phyloP scores from a whole-genome alignment of 2,329 filamentous ascomycete species.

The Pseudogymnoascus sp. region DNA sequence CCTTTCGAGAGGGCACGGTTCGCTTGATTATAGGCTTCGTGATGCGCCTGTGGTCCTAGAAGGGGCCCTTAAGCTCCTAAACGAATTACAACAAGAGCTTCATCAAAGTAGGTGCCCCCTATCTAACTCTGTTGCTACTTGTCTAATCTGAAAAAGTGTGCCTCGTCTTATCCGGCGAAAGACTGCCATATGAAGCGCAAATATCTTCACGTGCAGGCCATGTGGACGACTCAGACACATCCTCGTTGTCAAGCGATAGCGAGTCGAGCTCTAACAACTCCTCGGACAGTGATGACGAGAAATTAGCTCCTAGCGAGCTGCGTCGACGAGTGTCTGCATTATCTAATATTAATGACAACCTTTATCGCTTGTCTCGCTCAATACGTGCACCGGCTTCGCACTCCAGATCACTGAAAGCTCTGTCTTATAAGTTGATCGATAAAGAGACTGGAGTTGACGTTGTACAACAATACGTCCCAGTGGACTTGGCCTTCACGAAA shows the following conservation, averaged over 20 bases:
- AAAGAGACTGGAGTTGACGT: not conserved
- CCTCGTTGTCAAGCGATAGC: constrained; percentile 1
- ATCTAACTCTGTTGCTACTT: not conserved
- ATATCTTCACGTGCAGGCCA: not conserved
- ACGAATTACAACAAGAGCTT: not conserved
- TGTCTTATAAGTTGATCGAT: not conserved
- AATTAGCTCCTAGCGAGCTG: not conserved
- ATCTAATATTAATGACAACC: constrained; percentile 3
- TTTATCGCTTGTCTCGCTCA: constrained; percentile 1
- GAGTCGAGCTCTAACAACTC: not conserved
- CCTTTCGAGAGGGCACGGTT: constrained; percentile 8
- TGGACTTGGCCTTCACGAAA: not conserved
- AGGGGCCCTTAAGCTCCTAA: constrained; percentile 1
- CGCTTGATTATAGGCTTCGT: constrained; percentile 9
- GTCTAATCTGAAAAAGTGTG: not conserved
- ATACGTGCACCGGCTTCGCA: not conserved
- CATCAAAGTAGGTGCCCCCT: not conserved
- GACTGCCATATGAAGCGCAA: not conserved
- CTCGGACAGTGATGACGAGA: not conserved
- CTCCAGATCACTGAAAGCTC: not conserved
- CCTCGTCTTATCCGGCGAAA: not conserved
- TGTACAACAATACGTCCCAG: not conserved
- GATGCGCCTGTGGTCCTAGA: not conserved
- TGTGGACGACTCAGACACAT: not conserved
- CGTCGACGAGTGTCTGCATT: not conserved